Evolutionary conservation across 495 filamentous ascomycete genomes (phyloP).

Genomic region (Astrocystis sublimbata): DNA sequence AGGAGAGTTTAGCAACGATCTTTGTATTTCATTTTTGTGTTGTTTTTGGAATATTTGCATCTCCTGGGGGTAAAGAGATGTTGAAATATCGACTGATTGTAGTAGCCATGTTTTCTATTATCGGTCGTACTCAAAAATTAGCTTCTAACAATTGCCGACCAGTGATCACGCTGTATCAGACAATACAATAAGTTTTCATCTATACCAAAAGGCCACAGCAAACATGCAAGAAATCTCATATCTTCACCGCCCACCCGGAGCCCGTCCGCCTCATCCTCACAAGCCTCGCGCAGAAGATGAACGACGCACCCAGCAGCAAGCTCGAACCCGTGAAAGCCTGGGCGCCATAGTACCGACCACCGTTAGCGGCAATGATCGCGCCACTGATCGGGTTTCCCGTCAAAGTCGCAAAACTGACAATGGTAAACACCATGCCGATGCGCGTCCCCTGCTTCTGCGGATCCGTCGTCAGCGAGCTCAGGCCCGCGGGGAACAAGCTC

Average conservation of each 20-base stretch:
- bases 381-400: slow-evolving; percentile 78
- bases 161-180: too few relatives aligned
- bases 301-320: slow-evolving; percentile 43
- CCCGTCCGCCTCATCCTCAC: slow-evolving; percentile 37
- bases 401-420: slow-evolving; percentile 69
- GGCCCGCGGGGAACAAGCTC: slow-evolving; percentile 64
- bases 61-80: too few relatives aligned
- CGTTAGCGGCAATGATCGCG: slow-evolving; percentile 56
- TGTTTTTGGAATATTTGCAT: too few relatives aligned
- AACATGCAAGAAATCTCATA: slow-evolving; percentile 8
- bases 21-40: too few relatives aligned
- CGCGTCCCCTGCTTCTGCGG: slow-evolving; percentile 67
- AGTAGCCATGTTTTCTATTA: too few relatives aligned
- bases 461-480: slow-evolving; percentile 62
- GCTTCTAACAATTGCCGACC: too few relatives aligned
- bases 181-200: too few relatives aligned
- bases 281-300: slow-evolving; percentile 43
- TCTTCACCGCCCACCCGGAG: slow-evolving; percentile 29
- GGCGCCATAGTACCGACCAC: slow-evolving; percentile 61
- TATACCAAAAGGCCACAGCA: neutral
- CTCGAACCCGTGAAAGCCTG: slow-evolving; percentile 60
- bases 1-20: too few relatives aligned
- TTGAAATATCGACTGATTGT: too few relatives aligned
- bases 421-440: slow-evolving; percentile 81
- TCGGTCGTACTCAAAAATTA: too few relatives aligned